phyloP scores from a whole-genome alignment of 2,329 filamentous ascomycete species.

The Talaromyces verruculosus region DNA sequence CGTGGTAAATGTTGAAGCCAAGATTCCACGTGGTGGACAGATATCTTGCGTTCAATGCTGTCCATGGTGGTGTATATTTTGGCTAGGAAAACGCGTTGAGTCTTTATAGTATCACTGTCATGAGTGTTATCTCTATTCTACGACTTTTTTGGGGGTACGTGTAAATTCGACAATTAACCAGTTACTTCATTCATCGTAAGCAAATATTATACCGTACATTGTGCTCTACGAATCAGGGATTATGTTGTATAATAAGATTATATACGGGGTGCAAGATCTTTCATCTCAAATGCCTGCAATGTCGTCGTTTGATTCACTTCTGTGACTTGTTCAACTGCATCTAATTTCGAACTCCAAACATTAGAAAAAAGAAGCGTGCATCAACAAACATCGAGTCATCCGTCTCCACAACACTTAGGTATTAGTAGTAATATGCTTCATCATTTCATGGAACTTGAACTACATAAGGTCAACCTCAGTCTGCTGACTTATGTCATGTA shows the following conservation, averaged over 20 bases:
- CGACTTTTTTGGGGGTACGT: neutral
- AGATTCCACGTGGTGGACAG: neutral
- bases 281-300: neutral
- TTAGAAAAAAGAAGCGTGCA: neutral
- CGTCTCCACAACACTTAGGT: neutral
- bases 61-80: neutral
- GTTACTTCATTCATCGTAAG: too few relatives aligned
- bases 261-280: neutral
- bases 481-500: neutral
- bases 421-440: neutral
- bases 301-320: neutral
- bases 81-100: neutral
- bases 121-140: neutral
- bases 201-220: neutral
- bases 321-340: neutral
- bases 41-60: neutral
- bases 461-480: neutral
- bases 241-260: neutral
- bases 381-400: neutral
- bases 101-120: neutral
- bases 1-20: neutral
- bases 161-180: neutral
- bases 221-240: neutral
- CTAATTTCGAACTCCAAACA: neutral
- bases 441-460: neutral